These are phyloP conservation scores for Neurospora tetrasperma DNA, from an alignment of 495 filamentous ascomycete genomes.

Conservation along the genomic window DNA sequence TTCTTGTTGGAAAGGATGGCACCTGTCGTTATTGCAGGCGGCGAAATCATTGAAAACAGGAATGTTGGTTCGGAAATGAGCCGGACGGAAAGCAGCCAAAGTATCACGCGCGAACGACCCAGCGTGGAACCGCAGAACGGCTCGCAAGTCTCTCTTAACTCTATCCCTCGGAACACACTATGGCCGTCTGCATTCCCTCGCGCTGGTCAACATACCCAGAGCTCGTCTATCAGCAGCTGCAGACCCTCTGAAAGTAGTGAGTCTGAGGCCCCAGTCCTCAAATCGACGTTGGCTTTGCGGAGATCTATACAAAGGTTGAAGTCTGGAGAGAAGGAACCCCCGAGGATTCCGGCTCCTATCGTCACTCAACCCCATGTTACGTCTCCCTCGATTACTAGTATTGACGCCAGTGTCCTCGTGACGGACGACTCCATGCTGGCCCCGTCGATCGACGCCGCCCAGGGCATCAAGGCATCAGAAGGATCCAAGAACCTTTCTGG, in stretches of 20 bases:
- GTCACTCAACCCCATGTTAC: slow-evolving; percentile 25
- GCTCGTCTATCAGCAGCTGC: slow-evolving; percentile 19
- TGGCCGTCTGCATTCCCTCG: slow-evolving; percentile 45
- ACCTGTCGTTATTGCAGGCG: slow-evolving; percentile 81
- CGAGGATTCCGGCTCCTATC: slow-evolving; percentile 35
- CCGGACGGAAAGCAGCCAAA: slow-evolving; percentile 56
- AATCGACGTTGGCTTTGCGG: slow-evolving; percentile 40
- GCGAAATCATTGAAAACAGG: slow-evolving; percentile 48
- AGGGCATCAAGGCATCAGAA: slow-evolving; percentile 10
- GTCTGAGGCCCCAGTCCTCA: slow-evolving; percentile 30
- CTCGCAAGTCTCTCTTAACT: slow-evolving; percentile 33
- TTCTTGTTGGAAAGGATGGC: slow-evolving; percentile 66
- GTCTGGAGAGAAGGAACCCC: slow-evolving; percentile 25
- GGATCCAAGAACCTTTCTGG: slow-evolving; percentile 5
- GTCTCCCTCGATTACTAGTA: slow-evolving; percentile 38
- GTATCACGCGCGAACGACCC: slow-evolving; percentile 35
- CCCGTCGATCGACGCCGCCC: slow-evolving; percentile 13
- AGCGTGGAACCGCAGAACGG: slow-evolving; percentile 40
- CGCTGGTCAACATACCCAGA: slow-evolving; percentile 2
- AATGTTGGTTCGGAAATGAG: slow-evolving; percentile 44
- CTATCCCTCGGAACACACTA: slow-evolving; percentile 28
- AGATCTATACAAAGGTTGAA: slow-evolving; percentile 41
- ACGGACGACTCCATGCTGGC: slow-evolving; percentile 39
- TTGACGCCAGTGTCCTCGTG: slow-evolving; percentile 37
- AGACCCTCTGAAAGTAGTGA: slow-evolving; percentile 44